These are phyloP conservation scores for Aleurites moluccanus DNA, from an alignment of 441 rosid genomes.

Conservation along the genomic window DNA sequence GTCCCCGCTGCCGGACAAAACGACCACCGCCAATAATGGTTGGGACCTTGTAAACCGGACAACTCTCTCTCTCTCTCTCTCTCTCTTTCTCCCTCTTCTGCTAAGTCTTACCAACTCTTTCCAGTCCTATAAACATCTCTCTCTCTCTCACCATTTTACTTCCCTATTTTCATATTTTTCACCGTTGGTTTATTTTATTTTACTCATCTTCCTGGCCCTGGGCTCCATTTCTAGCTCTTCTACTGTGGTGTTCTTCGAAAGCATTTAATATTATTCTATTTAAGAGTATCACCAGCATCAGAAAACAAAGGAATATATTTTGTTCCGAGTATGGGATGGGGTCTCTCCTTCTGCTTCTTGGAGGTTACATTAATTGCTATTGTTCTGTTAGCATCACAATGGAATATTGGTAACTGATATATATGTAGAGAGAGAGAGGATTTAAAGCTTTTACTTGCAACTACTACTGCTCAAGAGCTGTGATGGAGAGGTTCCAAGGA, in stretches of 20 bases:
- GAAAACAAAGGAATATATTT: slow-evolving; percentile 31
- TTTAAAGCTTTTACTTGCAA: slow-evolving; percentile 30
- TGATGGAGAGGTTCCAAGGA: slow-evolving; percentile 76
- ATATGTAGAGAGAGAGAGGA: too few species aligned
- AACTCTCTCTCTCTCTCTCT: slow-evolving; percentile 21
- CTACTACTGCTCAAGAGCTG: slow-evolving; percentile 24
- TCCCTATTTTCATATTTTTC: neutral
- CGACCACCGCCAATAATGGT: slow-evolving; percentile 71
- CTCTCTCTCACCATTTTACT: neutral
- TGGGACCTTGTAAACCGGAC: slow-evolving; percentile 54
- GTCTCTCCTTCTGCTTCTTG: slow-evolving; percentile 42
- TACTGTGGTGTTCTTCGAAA: slow-evolving; percentile 25
- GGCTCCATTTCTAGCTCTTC: slow-evolving; percentile 25
- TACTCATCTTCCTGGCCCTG: slow-evolving; percentile 17
- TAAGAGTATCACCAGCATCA: slow-evolving; percentile 37
- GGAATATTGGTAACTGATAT: slow-evolving; percentile 44
- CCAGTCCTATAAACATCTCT: neutral
- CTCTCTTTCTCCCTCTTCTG: slow-evolving; percentile 13
- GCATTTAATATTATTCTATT: slow-evolving; percentile 48
- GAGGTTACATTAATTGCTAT: slow-evolving; percentile 43
- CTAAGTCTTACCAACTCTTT: slow-evolving; percentile 39
- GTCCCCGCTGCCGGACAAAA: slow-evolving; percentile 82
- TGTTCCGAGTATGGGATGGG: slow-evolving; percentile 39
- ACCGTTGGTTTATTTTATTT: slow-evolving; percentile 20
- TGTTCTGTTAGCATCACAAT: slow-evolving; percentile 38